Base-by-base conservation (phyloP, 2,329 filamentous ascomycete genomes). In the Dactylella cylindrospora region DNA sequence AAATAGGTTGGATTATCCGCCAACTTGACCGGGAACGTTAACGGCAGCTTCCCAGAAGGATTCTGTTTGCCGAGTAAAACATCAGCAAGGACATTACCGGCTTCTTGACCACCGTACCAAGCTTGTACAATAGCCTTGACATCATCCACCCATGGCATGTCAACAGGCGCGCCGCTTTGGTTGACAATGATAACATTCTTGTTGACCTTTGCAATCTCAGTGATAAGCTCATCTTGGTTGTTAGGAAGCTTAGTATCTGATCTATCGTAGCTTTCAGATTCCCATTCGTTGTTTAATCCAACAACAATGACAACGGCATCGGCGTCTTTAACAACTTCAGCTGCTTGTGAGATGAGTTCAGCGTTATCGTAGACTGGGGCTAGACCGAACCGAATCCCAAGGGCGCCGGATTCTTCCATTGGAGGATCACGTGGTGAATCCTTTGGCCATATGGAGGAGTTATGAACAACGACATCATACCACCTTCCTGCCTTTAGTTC, bases 221-320 rank as follows among this genome's bases (percentile, higher is more conserved):
- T 76, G 50, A 87, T 77, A 3, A 88, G 77, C 29, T 84, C 80
- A 70, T 74, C 79, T 36, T 62, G 75, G 79, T 61, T 78, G 74
- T 22, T 73, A 74, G 28, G 82, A 81, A 84, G 73, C 64, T 82
- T 79, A 79, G 84, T 81, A 51, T 76, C 80, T 52, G 77, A 74
- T 39, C 84, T 78, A 69, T 87, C 84, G 60, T 85, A 85, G 1
- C 84, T 84, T 71, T 88, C 85, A 1, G 84, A 86, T 69, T 88
- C 85, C 84, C 84, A 88, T 70, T 88, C 85, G 4, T 80, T 80
- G 70, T 88, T 84, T 0, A 88, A 76, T 1, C 85, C 85, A 7
- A 86, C 80, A 41, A 87, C 78, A 1, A 88, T 77, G 5, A 88
- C 74, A 2, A 84, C 84, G 10, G 49, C 81, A 68, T 88, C 84